A percentile compares a stretch with the other conserved stretches of the same genome.
Conservation (phyloP, 371 early-diverging fungal genomes). For the Syncephalastrum contaminatum region DNA sequence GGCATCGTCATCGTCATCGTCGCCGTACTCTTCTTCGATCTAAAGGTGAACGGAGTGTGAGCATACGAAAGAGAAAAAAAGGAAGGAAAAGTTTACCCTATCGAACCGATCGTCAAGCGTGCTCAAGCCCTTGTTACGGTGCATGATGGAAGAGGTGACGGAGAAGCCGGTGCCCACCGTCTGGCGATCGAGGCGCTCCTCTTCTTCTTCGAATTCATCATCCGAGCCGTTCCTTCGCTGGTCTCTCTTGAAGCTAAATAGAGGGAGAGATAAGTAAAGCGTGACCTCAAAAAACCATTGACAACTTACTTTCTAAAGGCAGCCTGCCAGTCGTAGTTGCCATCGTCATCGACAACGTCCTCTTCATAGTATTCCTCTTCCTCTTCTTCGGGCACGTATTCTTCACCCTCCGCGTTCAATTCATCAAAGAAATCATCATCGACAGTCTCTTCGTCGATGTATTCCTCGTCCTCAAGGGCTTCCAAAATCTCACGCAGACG, state of each 20-base stretch:
- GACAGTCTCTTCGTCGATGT: conserved; percentile 71
- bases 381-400: conserved; percentile 43
- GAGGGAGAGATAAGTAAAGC: neutral
- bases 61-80: no score
- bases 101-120: conserved; percentile 94
- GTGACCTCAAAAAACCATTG: no score
- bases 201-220: conserved; percentile 35
- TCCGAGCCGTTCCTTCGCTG: conserved; percentile 27
- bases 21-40: conserved; percentile 74
- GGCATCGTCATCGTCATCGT: conserved; percentile 70
- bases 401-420: conserved; percentile 52
- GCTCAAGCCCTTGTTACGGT: conserved; percentile 84
- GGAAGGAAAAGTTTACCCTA: conserved; percentile 33
- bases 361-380: conserved; percentile 49
- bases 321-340: conserved; percentile 60
- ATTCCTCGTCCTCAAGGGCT: conserved; percentile 90
- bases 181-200: conserved; percentile 42
- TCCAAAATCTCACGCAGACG: conserved; percentile 84
- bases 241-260: conserved; percentile 40
- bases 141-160: conserved; percentile 91
- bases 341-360: conserved; percentile 51
- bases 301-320: conserved; percentile 69
- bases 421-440: conserved; percentile 73
- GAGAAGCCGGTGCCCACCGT: conserved; percentile 65
- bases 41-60: neutral